These are phyloP conservation scores for Populus tomentosa DNA, from an alignment of 441 rosid species.

Conservation along the genomic window DNA sequence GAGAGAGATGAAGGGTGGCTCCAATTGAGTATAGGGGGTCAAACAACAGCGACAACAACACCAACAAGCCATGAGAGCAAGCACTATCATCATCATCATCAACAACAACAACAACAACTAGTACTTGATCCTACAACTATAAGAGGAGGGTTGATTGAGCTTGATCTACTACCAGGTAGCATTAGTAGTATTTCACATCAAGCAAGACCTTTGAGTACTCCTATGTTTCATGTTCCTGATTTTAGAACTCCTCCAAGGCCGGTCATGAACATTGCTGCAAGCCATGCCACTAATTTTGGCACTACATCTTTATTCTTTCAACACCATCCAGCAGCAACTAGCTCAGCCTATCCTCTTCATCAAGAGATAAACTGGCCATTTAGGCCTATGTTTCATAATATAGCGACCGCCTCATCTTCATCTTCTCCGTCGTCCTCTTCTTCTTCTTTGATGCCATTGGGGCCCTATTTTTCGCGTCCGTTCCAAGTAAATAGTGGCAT, in stretches of 20 bases:
- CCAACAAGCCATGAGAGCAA: constrained; percentile 26
- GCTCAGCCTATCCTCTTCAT: constrained; percentile 39
- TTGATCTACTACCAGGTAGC: constrained; percentile 65
- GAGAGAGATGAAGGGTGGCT: constrained; percentile 68
- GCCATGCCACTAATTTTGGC: constrained; percentile 24
- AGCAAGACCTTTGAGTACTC: constrained; percentile 19
- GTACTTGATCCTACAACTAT: constrained; percentile 26
- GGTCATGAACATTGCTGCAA: constrained; percentile 16
- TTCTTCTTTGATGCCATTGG: constrained; percentile 53
- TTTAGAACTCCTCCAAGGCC: constrained; percentile 33
- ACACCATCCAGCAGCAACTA: constrained; percentile 46
- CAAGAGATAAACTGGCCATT: constrained; percentile 67
- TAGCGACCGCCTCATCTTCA: constrained; percentile 33
- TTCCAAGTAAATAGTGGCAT: constrained; percentile 42
- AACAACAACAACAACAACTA: background rate
- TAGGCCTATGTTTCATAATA: constrained; percentile 41
- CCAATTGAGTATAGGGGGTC: constrained; percentile 66
- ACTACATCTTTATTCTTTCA: constrained; percentile 46
- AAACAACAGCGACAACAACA: constrained; percentile 1
- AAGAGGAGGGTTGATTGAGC: constrained; percentile 58
- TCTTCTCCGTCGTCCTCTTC: constrained; percentile 26
- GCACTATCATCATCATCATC: constrained; percentile 27
- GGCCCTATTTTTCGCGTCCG: constrained; percentile 56
- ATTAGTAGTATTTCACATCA: constrained; percentile 24
- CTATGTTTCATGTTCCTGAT: constrained; percentile 27